These are phyloP conservation scores for Arabis alpina DNA, from an alignment of 345 rosid genomes.

Conservation along the genomic window DNA sequence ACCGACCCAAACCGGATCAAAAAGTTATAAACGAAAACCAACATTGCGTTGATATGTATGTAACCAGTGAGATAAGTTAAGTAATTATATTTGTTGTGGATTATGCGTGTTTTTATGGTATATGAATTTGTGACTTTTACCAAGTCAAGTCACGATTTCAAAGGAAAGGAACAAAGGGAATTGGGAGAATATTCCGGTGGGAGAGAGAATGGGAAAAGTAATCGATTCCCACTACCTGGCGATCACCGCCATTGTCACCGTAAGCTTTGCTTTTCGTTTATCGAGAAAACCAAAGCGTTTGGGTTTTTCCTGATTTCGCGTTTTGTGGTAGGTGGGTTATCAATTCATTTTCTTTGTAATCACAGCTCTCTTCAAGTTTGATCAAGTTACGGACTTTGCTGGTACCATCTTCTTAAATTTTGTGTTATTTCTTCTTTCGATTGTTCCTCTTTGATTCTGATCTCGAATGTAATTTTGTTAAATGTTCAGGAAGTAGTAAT, in stretches of 20 bases:
- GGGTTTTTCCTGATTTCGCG: conserved; percentile 2
- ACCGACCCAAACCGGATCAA: conserved; percentile 18
- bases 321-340: conserved; percentile 63
- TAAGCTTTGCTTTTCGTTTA: conserved; percentile 29
- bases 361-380: conserved; percentile 82
- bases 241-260: conserved; percentile 59
- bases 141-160: too few relatives aligned
- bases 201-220: conserved; percentile 62
- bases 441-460: too few relatives aligned
- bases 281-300: not conserved
- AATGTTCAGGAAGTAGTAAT: conserved; percentile 81
- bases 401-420: conserved; percentile 56
- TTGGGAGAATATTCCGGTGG: not conserved
- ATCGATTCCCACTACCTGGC: conserved; percentile 83
- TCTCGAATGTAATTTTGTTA: conserved; percentile 1
- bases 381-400: conserved; percentile 95
- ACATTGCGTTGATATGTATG: too few relatives aligned
- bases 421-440: too few relatives aligned
- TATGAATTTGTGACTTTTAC: too few relatives aligned
- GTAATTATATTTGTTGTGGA: not conserved
- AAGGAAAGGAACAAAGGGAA: not conserved
- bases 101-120: not conserved
- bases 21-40: too few relatives aligned
- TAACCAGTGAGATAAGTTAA: too few relatives aligned
- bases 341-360: conserved; percentile 75